Evolutionary conservation across 768 basidiomycete species (phyloP).

Genomic region (Sporobolomyces phaffii): DNA sequence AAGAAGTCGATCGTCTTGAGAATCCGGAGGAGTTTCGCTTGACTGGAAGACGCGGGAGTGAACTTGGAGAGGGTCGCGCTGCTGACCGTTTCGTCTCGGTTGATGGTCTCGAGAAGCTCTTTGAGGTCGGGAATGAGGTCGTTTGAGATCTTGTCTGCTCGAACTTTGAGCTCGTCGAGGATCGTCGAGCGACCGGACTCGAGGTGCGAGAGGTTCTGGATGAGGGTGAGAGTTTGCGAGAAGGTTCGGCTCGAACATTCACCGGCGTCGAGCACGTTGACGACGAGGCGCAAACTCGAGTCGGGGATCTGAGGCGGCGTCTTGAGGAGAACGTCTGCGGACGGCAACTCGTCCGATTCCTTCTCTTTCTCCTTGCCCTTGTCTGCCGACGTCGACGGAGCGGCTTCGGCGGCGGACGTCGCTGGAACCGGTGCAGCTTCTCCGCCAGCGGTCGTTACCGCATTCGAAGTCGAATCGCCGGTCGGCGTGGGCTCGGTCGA

Average conservation of each 20-base stretch:
- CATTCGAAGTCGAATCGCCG: not conserved
- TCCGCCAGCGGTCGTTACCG: not conserved
- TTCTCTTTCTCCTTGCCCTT: conserved; percentile 14
- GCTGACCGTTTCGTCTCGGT: conserved; percentile 45
- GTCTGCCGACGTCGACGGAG: not conserved
- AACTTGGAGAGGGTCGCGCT: conserved; percentile 63
- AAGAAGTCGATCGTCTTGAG: conserved; percentile 86
- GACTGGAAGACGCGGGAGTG: conserved; percentile 84
- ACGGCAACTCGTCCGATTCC: conserved; percentile 51
- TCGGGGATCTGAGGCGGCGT: conserved; percentile 80
- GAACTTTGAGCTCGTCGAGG: conserved; percentile 73
- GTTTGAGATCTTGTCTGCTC: conserved; percentile 82
- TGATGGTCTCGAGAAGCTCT: conserved; percentile 61
- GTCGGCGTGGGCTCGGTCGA: conserved; percentile 4
- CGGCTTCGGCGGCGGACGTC: not conserved
- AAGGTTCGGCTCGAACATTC: conserved; percentile 97
- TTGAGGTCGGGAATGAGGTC: conserved; percentile 68
- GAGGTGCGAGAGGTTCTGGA: conserved; percentile 83
- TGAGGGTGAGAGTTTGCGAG: conserved; percentile 81
- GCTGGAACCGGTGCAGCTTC: not conserved
- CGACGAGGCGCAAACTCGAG: conserved; percentile 76
- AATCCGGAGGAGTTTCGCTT: conserved; percentile 91
- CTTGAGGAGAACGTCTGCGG: conserved; percentile 51
- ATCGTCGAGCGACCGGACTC: conserved; percentile 83
- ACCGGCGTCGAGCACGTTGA: conserved; percentile 93